These are phyloP conservation scores for Neurospora sp. DNA, from an alignment of 495 filamentous ascomycete species.

Conservation along the genomic window DNA sequence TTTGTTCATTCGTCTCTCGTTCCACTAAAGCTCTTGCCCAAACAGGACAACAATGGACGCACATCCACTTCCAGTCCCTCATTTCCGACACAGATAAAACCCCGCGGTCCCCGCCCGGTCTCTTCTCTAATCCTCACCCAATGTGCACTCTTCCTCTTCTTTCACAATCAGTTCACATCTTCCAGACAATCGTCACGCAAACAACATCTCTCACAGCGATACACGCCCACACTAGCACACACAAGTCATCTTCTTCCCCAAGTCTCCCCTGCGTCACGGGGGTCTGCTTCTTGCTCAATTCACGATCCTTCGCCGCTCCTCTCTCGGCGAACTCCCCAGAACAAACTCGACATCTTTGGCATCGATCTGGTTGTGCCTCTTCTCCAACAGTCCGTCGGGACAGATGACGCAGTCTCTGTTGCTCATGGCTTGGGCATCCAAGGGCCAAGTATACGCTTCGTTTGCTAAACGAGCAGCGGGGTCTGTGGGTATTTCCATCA, in stretches of 20 bases:
- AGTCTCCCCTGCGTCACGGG: background rate
- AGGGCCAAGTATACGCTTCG: background rate
- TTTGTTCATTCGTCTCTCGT: background rate
- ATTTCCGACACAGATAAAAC: background rate
- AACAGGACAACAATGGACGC: background rate
- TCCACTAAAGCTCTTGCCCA: background rate
- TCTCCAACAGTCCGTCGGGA: background rate
- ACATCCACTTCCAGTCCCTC: background rate
- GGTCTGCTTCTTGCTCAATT: background rate
- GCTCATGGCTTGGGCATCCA: background rate
- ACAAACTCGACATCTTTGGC: background rate
- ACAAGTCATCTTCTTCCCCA: background rate
- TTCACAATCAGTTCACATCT: background rate
- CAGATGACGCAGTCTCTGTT: background rate
- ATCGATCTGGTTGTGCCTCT: too few species aligned
- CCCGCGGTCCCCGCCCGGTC: background rate
- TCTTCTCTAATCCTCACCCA: background rate
- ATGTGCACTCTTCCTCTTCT: background rate
- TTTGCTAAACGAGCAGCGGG: background rate
- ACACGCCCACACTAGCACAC: background rate
- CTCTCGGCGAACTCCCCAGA: background rate
- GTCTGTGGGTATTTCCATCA: background rate
- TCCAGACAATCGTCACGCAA: background rate
- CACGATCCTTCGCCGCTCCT: background rate
- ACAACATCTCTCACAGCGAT: background rate